Conservation (phyloP, 1,284 basidiomycete genomes). For the Ganoderma multipileum region DNA sequence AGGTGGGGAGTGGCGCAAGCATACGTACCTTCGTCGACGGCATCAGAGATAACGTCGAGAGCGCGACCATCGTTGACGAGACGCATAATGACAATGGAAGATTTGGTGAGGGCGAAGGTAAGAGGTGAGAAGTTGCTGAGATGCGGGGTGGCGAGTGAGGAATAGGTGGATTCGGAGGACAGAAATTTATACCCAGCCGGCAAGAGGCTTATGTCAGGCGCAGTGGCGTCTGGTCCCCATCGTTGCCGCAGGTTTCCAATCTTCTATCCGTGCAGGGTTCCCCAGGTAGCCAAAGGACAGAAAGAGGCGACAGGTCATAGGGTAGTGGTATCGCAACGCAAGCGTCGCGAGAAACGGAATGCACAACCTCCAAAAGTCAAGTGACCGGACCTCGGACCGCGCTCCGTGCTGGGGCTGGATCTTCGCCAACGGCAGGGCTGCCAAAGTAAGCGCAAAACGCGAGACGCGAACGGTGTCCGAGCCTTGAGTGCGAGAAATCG, state of each 20-base stretch:
- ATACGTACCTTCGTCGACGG: constrained; percentile 75
- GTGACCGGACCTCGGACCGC: constrained; percentile 8
- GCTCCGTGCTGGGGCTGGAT: constrained; percentile 12
- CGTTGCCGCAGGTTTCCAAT: neutral
- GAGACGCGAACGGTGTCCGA: neutral
- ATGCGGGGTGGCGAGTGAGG: neutral
- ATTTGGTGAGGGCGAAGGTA: neutral
- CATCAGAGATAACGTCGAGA: constrained; percentile 76
- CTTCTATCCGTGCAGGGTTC: constrained; percentile 6
- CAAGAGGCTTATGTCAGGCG: constrained; percentile 15
- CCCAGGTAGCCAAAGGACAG: neutral
- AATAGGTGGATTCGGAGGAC: neutral
- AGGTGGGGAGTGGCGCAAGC: constrained; percentile 25
- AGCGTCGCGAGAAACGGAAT: constrained; percentile 7
- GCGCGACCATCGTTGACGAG: constrained; percentile 24
- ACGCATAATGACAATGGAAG: constrained; percentile 14
- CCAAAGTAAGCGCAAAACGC: neutral
- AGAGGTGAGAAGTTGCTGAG: neutral
- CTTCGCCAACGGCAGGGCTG: neutral
- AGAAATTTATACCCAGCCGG: constrained; percentile 5
- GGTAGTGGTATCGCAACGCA: constrained; percentile 2
- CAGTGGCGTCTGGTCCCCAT: constrained; percentile 9
- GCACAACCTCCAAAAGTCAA: neutral
- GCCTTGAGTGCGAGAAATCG: constrained; percentile 9
- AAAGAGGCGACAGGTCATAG: constrained; percentile 13